Evolutionary conservation across 2,329 filamentous ascomycete species (phyloP).

Genomic region (Trichoderma semiorbis): DNA sequence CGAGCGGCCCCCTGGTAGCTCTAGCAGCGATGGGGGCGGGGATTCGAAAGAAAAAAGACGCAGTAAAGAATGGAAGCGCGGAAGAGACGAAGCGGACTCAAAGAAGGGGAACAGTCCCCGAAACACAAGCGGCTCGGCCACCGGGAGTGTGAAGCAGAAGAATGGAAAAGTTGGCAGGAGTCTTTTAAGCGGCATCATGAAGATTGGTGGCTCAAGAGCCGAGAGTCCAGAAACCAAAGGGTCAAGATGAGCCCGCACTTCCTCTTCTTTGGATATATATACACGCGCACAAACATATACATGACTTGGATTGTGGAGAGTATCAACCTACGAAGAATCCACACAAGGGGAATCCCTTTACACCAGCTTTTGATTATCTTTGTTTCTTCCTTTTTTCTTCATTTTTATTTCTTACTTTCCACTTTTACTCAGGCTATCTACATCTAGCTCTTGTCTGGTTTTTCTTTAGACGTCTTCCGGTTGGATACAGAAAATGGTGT

Average conservation of each 20-base stretch:
- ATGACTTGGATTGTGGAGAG: slow-evolving; percentile 1
- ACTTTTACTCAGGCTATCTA: background rate
- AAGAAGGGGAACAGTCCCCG: slow-evolving; percentile 29
- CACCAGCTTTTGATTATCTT: background rate
- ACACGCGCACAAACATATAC: background rate
- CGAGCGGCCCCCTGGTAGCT: slow-evolving; percentile 45
- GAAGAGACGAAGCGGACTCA: slow-evolving; percentile 28
- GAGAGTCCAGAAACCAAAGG: slow-evolving; percentile 41
- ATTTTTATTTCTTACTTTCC: slow-evolving; percentile 4
- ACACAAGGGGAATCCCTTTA: background rate
- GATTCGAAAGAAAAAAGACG: slow-evolving; percentile 23
- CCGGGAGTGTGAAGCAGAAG: slow-evolving; percentile 33
- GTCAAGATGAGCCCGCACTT: slow-evolving; percentile 19
- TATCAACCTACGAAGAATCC: background rate
- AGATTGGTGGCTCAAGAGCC: slow-evolving; percentile 39
- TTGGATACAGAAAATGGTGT: slow-evolving; percentile 18
- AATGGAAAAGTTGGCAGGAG: slow-evolving; percentile 42
- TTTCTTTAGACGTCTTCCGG: slow-evolving; percentile 10
- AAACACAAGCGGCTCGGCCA: slow-evolving; percentile 27
- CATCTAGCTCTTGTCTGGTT: slow-evolving; percentile 4
- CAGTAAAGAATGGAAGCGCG: slow-evolving; percentile 33
- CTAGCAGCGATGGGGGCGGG: slow-evolving; percentile 45
- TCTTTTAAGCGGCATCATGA: slow-evolving; percentile 44
- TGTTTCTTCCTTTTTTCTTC: slow-evolving; percentile 12
- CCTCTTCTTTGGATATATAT: background rate